phyloP scores from a whole-genome alignment of 225 moss, liverwort and hornwort genomes.

The Asterella californica region DNA sequence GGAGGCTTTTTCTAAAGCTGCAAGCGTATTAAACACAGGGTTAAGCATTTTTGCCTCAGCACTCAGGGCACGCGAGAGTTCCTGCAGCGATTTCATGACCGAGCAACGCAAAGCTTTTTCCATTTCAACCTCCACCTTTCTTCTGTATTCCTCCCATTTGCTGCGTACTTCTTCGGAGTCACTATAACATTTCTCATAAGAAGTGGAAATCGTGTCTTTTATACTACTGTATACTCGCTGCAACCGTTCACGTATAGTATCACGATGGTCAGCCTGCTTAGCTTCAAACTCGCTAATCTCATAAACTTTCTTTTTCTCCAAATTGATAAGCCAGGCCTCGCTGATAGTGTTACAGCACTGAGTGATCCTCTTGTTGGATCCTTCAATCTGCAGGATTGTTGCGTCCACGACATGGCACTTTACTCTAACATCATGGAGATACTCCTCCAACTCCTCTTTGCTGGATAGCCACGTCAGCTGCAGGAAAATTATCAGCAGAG shows the following conservation, averaged over 20 bases:
- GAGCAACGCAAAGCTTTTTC: constrained; percentile 57
- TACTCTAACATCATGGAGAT: constrained; percentile 50
- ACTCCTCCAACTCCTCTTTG: constrained; percentile 32
- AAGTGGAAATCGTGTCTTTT: constrained; percentile 55
- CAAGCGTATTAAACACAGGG: constrained; percentile 59
- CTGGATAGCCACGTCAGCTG: constrained; percentile 66
- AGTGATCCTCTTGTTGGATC: constrained; percentile 54
- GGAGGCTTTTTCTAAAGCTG: constrained; percentile 62
- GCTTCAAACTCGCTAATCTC: constrained; percentile 64
- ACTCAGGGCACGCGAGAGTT: constrained; percentile 53
- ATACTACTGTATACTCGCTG: constrained; percentile 45
- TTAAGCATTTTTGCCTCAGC: constrained; percentile 60
- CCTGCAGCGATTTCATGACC: constrained; percentile 51
- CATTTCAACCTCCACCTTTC: constrained; percentile 71
- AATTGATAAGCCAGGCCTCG: constrained; percentile 42
- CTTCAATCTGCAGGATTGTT: constrained; percentile 59
- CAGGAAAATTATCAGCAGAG: neutral
- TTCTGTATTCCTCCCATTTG: constrained; percentile 66
- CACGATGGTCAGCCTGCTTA: constrained; percentile 52
- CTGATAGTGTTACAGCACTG: constrained; percentile 50
- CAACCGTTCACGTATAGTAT: constrained; percentile 39
- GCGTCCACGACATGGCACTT: constrained; percentile 63
- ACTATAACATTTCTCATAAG: constrained; percentile 74
- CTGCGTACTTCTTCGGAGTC: constrained; percentile 62
- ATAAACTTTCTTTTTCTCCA: constrained; percentile 67